These are phyloP conservation scores for Endothia cerciana DNA, from an alignment of 2,329 filamentous ascomycete genomes.

Conservation along the genomic window DNA sequence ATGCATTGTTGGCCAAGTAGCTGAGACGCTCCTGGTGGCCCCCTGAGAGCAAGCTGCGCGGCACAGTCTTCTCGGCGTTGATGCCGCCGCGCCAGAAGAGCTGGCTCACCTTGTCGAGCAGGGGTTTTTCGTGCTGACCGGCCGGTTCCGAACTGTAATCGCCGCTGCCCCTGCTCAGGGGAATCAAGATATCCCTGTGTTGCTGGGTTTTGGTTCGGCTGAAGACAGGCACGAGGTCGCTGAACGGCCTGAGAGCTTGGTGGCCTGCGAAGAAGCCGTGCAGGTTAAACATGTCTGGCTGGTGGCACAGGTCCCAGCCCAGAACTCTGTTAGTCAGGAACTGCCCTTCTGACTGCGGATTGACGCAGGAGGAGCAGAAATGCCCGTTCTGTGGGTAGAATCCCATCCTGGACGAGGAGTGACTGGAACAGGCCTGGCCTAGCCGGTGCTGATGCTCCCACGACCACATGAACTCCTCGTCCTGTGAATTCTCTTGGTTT, in stretches of 20 bases:
- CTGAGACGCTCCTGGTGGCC: conserved; percentile 72
- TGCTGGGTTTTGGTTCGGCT: conserved; percentile 72
- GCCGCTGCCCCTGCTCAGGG: conserved; percentile 50
- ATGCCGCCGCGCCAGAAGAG: conserved; percentile 79
- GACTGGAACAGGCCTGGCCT: conserved; percentile 61
- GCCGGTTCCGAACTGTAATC: conserved; percentile 50
- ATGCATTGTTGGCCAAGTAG: conserved; percentile 67
- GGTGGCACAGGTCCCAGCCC: conserved; percentile 71
- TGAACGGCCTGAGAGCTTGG: conserved; percentile 63
- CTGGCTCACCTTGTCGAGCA: conserved; percentile 63
- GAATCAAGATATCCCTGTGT: conserved; percentile 79
- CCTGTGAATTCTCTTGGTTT: conserved; percentile 7
- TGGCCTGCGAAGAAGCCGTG: conserved; percentile 75
- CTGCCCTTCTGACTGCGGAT: conserved; percentile 67
- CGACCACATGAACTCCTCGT: conserved; percentile 10
- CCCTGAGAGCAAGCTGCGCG: conserved; percentile 62
- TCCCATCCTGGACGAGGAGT: conserved; percentile 61
- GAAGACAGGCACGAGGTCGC: conserved; percentile 73
- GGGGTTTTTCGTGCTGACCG: conserved; percentile 47
- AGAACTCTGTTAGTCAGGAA: conserved; percentile 69
- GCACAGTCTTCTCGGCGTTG: conserved; percentile 52
- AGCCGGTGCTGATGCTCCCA: conserved; percentile 32
- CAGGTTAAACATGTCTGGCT: conserved; percentile 74
- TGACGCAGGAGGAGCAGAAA: conserved; percentile 66
- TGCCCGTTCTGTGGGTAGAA: conserved; percentile 66